Evolutionary conservation across 208 protist species (phyloP).

Genomic region (Tritrichomonas musculus): DNA sequence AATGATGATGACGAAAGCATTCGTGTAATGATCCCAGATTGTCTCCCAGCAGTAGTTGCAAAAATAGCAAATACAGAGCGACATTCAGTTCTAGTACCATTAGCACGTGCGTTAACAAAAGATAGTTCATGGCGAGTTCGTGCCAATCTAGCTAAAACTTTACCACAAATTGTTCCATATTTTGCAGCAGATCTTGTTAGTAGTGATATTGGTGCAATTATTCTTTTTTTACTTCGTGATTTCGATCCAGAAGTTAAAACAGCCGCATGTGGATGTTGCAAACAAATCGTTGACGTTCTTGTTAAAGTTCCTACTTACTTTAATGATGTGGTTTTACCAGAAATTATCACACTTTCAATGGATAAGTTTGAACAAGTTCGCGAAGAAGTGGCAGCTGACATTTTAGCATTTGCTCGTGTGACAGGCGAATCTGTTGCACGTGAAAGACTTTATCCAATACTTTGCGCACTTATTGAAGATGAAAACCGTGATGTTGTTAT

Average conservation of each 20-base stretch:
- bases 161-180: not conserved
- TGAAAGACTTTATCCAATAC: not conserved
- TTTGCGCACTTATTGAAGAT: not conserved
- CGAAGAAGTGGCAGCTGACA: conserved; percentile 22
- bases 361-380: conserved; percentile 2
- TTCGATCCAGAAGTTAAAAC: conserved; percentile 31
- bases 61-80: not conserved
- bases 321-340: not conserved
- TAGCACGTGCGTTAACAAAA: not conserved
- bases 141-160: not conserved
- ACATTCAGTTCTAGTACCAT: not conserved
- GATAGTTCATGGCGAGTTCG: conserved; percentile 1
- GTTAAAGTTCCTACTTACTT: not conserved
- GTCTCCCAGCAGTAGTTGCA: not conserved
- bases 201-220: conserved; percentile 8
- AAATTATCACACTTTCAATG: not conserved
- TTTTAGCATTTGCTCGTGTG: not conserved
- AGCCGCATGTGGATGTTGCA: not conserved
- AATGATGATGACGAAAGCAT: conserved; percentile 34
- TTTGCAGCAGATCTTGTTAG: not conserved
- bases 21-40: conserved; percentile 22
- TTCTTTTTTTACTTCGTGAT: not conserved
- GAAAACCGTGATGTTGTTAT: not conserved
- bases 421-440: not conserved
- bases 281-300: not conserved